Evolutionary conservation across 2,329 filamentous ascomycete genomes (phyloP), one percentile per base, ranked within the genome.

Genomic region (Thelonectria blattea): DNA sequence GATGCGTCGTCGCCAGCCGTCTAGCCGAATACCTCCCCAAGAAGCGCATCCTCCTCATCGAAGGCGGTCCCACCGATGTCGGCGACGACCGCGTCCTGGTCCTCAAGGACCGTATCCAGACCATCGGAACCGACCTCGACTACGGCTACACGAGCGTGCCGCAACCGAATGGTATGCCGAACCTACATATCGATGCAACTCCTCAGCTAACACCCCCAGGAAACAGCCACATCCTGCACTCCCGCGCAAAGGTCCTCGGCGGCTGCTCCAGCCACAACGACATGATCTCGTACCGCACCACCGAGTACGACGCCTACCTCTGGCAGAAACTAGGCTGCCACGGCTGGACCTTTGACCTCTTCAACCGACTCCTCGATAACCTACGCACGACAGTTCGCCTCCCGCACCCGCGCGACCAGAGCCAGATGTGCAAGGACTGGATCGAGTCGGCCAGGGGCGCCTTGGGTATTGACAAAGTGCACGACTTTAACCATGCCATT

Each of bases 231-330:
- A 96, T 97, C 79, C 88, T 92, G 65, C 93, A 96, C 81, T 96
- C 93, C 14, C 89, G 93, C 64, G 93, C 93, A 65, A 96, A 96
- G 82, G 92, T 97, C 42, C 85, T 97, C 30, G 93, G 93, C 68
- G 93, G 93, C 67, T 97, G 93, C 83, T 96, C 92, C 46, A 94
- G 91, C 61, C 93, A 96, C 84, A 97, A 97, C 80, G 96, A 93
- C 20, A 83, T 96, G 71, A 96, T 97, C 76, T 94, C 91, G 17
- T 96, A 96, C 85, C 87, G 92, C 24, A 92, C 93, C 8, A 96
- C 96, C 73, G 88, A 93, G 76, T 93, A 96, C 76, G 93, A 97
- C 77, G 86, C 91, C 79, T 84, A 91, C 73, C 85, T 91, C 69
- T 97, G 93, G 93, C 89, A 93, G 71, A 85, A 85, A 30, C 82